Percentiles rank a stretch among this genome's conserved stretches.
phyloP scores from a whole-genome alignment of 805 yeast species.

The Lipomyces lipofer region DNA sequence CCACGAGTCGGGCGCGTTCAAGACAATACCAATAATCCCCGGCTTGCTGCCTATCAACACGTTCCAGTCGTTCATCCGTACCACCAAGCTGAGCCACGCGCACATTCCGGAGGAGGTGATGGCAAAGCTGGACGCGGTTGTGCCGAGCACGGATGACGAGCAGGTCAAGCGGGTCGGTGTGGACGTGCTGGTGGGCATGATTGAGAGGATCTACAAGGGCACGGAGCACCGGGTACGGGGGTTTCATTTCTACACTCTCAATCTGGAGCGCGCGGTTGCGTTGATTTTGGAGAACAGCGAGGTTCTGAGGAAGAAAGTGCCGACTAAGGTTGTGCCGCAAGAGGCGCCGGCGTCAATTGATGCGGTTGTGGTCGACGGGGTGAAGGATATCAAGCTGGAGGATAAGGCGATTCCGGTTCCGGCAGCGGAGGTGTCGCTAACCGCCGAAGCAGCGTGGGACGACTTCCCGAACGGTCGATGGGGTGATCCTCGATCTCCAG shows the following conservation, averaged over 20 bases:
- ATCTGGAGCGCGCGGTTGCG: conserved; percentile 89
- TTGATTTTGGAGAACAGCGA: conserved; percentile 68
- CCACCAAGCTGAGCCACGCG: conserved; percentile 87
- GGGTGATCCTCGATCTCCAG: conserved; percentile 98
- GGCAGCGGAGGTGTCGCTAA: conserved; percentile 10
- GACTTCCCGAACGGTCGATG: conserved; percentile 98
- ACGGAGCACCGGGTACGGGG: conserved; percentile 68
- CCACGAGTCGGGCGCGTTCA: conserved; percentile 42
- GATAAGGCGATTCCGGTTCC: conserved; percentile 11
- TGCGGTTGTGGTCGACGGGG: conserved; percentile 77
- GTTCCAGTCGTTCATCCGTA: conserved; percentile 76
- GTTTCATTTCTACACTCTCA: conserved; percentile 89
- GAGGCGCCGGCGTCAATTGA: conserved; percentile 72
- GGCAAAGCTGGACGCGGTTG: conserved; percentile 53
- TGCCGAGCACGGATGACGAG: conserved; percentile 68
- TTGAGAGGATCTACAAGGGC: conserved; percentile 54
- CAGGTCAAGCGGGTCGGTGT: conserved; percentile 81
- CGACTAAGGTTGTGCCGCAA: conserved; percentile 22
- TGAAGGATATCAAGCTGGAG: conserved; percentile 13
- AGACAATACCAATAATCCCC: conserved; percentile 65
- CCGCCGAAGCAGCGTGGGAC: conserved; percentile 60
- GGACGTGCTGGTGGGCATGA: conserved; percentile 63
- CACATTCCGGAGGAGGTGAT: conserved; percentile 63
- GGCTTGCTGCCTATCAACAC: conserved; percentile 93
- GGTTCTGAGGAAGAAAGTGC: conserved; percentile 43